Percentiles rank a stretch among this genome's conserved stretches.
These are phyloP conservation scores for Aspergillus sp. DNA, from an alignment of 2,329 filamentous ascomycete species.

Conservation along the genomic window DNA sequence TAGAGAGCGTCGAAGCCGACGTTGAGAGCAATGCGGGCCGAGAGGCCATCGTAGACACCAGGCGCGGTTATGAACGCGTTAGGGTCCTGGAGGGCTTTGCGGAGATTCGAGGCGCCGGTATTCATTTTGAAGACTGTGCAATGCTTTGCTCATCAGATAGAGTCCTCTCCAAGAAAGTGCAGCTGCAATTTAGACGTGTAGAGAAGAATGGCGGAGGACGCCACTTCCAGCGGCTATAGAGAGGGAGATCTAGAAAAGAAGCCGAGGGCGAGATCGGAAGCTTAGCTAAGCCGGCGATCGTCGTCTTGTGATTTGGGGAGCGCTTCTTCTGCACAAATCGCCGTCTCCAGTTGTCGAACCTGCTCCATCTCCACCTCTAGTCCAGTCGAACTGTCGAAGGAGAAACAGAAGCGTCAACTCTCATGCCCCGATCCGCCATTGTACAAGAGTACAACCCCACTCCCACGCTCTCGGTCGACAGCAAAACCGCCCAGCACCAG, in stretches of 20 bases:
- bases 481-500: conserved; percentile 58
- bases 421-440: conserved; percentile 50
- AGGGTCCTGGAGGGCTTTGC: conserved; percentile 38
- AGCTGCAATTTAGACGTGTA: neutral
- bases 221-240: neutral
- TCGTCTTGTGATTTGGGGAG: conserved; percentile 14
- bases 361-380: conserved; percentile 9
- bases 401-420: conserved; percentile 10
- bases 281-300: conserved; percentile 16
- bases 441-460: conserved; percentile 55
- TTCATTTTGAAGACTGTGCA: conserved; percentile 15
- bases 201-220: neutral
- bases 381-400: neutral
- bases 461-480: conserved; percentile 53
- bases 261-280: conserved; percentile 17
- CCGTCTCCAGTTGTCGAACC: conserved; percentile 12
- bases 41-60: conserved; percentile 58
- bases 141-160: neutral
- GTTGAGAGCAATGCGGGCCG: conserved; percentile 54
- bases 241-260: neutral
- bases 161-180: neutral
- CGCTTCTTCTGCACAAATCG: conserved; percentile 18
- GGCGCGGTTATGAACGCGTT: conserved; percentile 50
- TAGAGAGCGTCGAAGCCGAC: conserved; percentile 56
- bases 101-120: conserved; percentile 36